Evolutionary conservation across 1,284 basidiomycete species (phyloP).

Genomic region (Puccinia hordei): DNA sequence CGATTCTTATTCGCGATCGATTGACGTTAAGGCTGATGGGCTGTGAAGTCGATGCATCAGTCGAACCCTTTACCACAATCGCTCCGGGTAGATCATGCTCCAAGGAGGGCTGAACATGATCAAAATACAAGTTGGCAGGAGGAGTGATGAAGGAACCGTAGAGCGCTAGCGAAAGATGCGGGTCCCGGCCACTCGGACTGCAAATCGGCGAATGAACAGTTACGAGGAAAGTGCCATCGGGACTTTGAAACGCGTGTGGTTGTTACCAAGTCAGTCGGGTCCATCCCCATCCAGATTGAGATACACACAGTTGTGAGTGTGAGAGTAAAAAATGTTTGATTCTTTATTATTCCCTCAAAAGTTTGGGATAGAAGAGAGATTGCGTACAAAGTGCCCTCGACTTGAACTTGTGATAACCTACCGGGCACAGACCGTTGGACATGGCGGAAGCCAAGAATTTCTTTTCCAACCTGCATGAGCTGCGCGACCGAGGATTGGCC

Average conservation of each 20-base stretch:
- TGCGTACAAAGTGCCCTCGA: constrained; percentile 78
- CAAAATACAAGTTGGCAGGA: constrained; percentile 65
- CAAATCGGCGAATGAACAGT: constrained; percentile 74
- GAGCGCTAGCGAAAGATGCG: constrained; percentile 76
- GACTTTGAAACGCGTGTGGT: constrained; percentile 56
- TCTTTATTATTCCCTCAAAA: no score
- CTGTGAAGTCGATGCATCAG: constrained; percentile 51
- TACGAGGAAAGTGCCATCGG: constrained; percentile 77
- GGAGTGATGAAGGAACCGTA: constrained; percentile 90
- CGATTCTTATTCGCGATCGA: constrained; percentile 70
- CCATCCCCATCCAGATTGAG: constrained; percentile 41
- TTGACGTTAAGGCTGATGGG: constrained; percentile 75
- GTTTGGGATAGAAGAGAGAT: constrained; percentile 62
- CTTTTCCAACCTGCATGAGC: constrained; percentile 89
- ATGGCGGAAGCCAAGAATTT: constrained; percentile 81
- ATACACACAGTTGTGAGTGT: no score
- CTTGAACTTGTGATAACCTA: constrained; percentile 73
- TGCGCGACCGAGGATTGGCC: constrained; percentile 82
- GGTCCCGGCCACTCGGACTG: constrained; percentile 81
- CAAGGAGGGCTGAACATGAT: constrained; percentile 50
- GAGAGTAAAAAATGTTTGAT: background rate
- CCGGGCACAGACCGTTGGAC: constrained; percentile 70
- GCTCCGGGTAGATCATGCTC: constrained; percentile 69
- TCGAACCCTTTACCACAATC: constrained; percentile 48
- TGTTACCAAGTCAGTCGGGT: constrained; percentile 43